Percentiles rank a stretch among this genome's conserved stretches.
These are phyloP conservation scores for Dacryopinax spathularia DNA, from an alignment of 768 basidiomycete species.

Conservation along the genomic window DNA sequence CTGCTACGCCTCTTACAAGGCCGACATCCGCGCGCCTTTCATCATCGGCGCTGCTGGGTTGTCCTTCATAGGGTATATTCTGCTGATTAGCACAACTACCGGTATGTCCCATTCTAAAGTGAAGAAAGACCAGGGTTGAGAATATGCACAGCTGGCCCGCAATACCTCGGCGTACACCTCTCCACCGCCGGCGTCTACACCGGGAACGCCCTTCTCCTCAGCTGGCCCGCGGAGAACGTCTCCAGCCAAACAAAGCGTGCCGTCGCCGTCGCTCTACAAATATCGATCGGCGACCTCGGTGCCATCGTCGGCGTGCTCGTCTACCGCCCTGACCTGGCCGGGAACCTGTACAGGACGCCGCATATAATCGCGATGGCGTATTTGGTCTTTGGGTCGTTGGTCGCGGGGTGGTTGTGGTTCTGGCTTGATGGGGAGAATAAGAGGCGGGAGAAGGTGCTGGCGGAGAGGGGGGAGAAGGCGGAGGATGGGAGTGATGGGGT, in stretches of 20 bases:
- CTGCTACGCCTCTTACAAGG: slow-evolving; percentile 24
- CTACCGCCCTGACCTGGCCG: slow-evolving; percentile 37
- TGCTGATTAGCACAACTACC: slow-evolving; percentile 36
- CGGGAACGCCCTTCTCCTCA: slow-evolving; percentile 37
- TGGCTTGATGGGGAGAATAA: slow-evolving; percentile 40
- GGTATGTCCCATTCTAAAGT: slow-evolving; percentile 30
- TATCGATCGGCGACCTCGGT: slow-evolving; percentile 47
- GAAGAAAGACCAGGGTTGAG: no score
- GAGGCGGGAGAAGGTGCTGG: slow-evolving; percentile 13
- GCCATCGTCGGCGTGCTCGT: slow-evolving; percentile 46
- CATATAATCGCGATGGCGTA: slow-evolving; percentile 51
- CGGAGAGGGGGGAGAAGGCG: slow-evolving; percentile 3
- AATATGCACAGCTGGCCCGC: slow-evolving; percentile 37
- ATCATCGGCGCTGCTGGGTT: slow-evolving; percentile 38
- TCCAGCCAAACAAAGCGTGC: slow-evolving; percentile 54
- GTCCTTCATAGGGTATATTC: slow-evolving; percentile 46
- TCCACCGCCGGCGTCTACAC: slow-evolving; percentile 44
- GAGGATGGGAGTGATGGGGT: slow-evolving; percentile 11
- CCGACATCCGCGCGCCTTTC: slow-evolving; percentile 35
- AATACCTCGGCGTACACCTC: slow-evolving; percentile 45
- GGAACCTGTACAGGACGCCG: slow-evolving; percentile 37
- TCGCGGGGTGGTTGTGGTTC: slow-evolving; percentile 33
- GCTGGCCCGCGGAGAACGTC: slow-evolving; percentile 55
- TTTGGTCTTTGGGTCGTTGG: slow-evolving; percentile 33
- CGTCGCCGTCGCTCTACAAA: slow-evolving; percentile 47